Percentiles rank a stretch among this genome's conserved stretches.
Conservation (phyloP, 2,329 filamentous ascomycete species). For the Aspergillus sp. region DNA sequence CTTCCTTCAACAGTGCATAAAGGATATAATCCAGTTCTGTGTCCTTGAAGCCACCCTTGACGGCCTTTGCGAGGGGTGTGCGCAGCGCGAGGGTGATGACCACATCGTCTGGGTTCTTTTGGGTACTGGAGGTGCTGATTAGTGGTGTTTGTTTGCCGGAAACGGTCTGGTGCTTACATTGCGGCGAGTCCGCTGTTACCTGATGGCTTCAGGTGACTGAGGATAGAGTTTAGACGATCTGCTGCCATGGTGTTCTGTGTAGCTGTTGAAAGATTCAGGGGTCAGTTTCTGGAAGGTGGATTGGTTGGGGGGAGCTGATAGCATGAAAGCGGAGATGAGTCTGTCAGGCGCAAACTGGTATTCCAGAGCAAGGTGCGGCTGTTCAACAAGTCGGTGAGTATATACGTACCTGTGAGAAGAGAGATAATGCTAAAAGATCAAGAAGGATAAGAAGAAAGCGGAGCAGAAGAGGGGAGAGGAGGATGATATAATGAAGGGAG, state of each 20-base stretch:
- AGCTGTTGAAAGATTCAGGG: background rate
- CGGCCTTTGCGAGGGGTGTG: conserved; percentile 83
- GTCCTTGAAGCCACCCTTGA: conserved; percentile 95
- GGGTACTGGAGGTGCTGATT: conserved; percentile 62
- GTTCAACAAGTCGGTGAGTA: background rate
- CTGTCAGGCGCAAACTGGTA: background rate
- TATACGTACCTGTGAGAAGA: background rate
- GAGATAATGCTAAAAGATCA: background rate
- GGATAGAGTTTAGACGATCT: conserved; percentile 82
- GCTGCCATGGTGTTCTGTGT: conserved; percentile 63
- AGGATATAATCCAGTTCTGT: conserved; percentile 84
- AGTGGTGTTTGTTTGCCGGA: conserved; percentile 12
- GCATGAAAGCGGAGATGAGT: background rate
- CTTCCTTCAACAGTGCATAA: conserved; percentile 78
- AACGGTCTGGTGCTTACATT: conserved; percentile 64
- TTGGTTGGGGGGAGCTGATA: background rate
- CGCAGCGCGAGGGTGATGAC: conserved; percentile 92
- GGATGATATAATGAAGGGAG: conserved; percentile 2
- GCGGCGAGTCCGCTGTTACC: conserved; percentile 69
- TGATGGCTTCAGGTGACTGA: conserved; percentile 76
- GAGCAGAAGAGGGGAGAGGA: background rate
- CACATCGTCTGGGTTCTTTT: conserved; percentile 92
- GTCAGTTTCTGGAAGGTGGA: background rate
- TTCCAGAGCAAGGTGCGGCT: background rate
- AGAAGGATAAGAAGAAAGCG: background rate